Evolutionary conservation across 106 monocot genomes (phyloP).

Genomic region (Hemerocallis citrina): DNA sequence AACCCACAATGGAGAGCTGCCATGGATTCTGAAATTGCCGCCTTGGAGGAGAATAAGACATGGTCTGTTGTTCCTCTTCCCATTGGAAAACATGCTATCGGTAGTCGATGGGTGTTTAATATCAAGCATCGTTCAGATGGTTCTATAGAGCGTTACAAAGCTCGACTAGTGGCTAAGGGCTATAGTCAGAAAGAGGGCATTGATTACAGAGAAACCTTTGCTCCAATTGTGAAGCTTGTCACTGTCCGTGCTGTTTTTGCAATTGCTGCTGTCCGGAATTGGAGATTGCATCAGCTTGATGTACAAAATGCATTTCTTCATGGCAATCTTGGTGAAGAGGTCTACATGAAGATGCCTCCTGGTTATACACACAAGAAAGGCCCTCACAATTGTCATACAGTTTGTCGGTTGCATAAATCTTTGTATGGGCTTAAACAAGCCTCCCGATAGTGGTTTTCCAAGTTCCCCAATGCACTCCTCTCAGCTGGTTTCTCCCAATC

Average conservation of each 20-base stretch:
- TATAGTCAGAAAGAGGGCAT: not conserved
- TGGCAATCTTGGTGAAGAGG: not conserved
- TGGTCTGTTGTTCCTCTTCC: no score
- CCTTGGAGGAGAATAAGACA: no score
- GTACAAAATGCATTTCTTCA: not conserved
- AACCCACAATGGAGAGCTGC: no score
- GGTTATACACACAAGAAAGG: not conserved
- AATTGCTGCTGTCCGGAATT: not conserved
- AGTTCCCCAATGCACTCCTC: not conserved
- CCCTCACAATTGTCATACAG: not conserved
- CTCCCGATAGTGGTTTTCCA: not conserved
- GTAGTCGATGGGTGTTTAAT: not conserved
- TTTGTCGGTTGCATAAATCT: not conserved
- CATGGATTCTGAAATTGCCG: no score
- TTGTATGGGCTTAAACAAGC: not conserved
- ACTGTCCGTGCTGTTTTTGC: not conserved
- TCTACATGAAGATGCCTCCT: not conserved
- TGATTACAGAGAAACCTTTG: not conserved
- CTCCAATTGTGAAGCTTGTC: not conserved
- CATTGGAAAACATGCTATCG: not conserved
- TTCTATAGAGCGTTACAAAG: not conserved
- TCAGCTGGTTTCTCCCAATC: not conserved
- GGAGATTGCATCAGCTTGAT: not conserved
- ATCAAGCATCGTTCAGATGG: not conserved
- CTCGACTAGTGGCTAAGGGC: not conserved